Percentiles rank a stretch among this genome's conserved stretches.
These are phyloP conservation scores for Cryphonectria nitschkei DNA, from an alignment of 2,329 filamentous ascomycete species.

Conservation along the genomic window DNA sequence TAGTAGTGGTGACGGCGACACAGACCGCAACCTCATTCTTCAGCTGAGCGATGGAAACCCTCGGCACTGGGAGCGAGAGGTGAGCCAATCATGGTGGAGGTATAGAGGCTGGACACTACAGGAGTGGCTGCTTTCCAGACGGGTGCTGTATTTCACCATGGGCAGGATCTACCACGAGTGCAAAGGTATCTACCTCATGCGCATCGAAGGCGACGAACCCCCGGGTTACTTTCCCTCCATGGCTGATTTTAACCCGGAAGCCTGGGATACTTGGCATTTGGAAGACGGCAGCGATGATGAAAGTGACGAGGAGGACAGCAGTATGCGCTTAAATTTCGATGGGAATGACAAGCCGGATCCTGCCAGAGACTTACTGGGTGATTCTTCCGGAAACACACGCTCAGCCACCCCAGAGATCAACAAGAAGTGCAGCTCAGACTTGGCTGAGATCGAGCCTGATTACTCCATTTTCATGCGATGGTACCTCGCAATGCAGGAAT, in stretches of 20 bases:
- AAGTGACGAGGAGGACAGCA: no score
- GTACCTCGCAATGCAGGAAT: not conserved
- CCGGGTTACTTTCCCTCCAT: not conserved
- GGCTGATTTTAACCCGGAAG: no score
- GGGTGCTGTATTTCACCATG: not conserved
- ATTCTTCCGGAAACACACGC: no score
- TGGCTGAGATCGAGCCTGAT: not conserved
- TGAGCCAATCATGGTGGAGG: not conserved
- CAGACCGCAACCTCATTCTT: not conserved
- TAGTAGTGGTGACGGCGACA: not conserved
- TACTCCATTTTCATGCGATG: not conserved
- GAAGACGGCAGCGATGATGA: no score
- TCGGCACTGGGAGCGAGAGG: not conserved
- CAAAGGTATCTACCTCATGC: not conserved
- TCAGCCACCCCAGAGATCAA: no score
- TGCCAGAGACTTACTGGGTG: no score
- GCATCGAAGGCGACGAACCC: not conserved
- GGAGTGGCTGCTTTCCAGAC: not conserved
- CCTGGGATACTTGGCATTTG: no score
- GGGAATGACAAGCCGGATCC: no score
- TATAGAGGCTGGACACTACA: conserved; percentile 1
- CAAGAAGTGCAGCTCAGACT: not conserved
- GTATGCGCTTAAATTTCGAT: no score
- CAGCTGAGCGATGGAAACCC: not conserved
- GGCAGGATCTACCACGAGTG: not conserved